phyloP scores from a whole-genome alignment of 805 yeast genomes.

The Kodamaea neixiangensis region DNA sequence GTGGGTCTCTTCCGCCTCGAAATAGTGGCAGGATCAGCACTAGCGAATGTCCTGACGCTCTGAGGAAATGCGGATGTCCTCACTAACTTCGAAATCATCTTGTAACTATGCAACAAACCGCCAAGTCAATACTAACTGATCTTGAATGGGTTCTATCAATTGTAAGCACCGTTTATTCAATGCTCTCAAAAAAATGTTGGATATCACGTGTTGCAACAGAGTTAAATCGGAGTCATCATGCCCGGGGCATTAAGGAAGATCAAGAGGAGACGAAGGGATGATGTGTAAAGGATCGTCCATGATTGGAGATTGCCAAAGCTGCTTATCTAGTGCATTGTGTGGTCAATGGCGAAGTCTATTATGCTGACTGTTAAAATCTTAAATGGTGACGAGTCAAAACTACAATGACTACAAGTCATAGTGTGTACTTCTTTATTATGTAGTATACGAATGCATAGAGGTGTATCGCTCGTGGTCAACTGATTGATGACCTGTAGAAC shows the following conservation, averaged over 20 bases:
- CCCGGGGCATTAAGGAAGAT: background rate
- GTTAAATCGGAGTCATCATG: constrained; percentile 3
- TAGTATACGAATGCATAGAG: background rate
- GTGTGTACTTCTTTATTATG: background rate
- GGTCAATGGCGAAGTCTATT: too few species aligned
- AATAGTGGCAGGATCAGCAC: constrained; percentile 8
- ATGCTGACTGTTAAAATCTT: too few species aligned
- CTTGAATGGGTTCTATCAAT: background rate
- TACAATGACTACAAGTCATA: too few species aligned
- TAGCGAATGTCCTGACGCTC: constrained; percentile 11
- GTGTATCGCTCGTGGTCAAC: background rate
- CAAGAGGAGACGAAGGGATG: background rate
- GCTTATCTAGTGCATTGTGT: too few species aligned
- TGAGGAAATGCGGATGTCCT: background rate
- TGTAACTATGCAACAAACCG: background rate
- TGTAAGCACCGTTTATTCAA: background rate
- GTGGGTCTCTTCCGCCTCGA: constrained; percentile 42
- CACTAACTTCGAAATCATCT: background rate
- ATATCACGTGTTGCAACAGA: constrained; percentile 4
- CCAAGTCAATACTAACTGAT: background rate
- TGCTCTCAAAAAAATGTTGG: constrained; percentile 5
- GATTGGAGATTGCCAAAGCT: background rate
- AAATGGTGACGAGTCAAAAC: too few species aligned
- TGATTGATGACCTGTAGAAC: too few species aligned
- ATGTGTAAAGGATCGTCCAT: background rate